Percentiles rank a stretch among this genome's conserved stretches.
These are phyloP conservation scores for Alloteropsis angusta DNA, from an alignment of 202 grass and related monocot genomes.

Conservation along the genomic window DNA sequence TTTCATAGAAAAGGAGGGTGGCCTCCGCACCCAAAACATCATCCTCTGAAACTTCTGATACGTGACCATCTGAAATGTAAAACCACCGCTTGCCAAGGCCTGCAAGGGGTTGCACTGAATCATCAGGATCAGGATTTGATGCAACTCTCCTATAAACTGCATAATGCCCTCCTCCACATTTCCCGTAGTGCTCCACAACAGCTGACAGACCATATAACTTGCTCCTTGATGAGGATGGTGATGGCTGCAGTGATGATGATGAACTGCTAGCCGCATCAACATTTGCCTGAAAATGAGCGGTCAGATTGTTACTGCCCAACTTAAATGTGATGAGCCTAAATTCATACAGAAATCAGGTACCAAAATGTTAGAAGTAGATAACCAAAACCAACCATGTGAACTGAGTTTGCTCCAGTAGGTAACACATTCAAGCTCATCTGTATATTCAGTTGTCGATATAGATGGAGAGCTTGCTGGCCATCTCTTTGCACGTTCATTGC, in stretches of 20 bases:
- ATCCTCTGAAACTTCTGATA: constrained; percentile 55
- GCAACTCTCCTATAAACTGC: constrained; percentile 59
- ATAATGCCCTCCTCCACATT: constrained; percentile 79
- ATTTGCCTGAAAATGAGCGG: constrained; percentile 14
- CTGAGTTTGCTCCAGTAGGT: constrained; percentile 16
- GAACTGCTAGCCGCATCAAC: constrained; percentile 1
- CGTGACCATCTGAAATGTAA: constrained; percentile 68
- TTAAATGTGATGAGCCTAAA: not conserved
- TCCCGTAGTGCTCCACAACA: constrained; percentile 79
- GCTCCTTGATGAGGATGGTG: constrained; percentile 8
- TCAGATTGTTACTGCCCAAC: not conserved
- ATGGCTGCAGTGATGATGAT: not conserved
- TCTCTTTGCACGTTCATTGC: constrained; percentile 19
- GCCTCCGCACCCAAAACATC: constrained; percentile 65
- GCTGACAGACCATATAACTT: constrained; percentile 55
- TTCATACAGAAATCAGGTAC: not conserved
- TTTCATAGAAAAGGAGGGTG: constrained; percentile 87
- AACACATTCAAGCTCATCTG: constrained; percentile 40
- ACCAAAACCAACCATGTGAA: constrained; percentile 11
- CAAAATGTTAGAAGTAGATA: not conserved
- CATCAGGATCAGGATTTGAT: constrained; percentile 17
- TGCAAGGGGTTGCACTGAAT: constrained; percentile 20
- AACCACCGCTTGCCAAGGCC: constrained; percentile 39
- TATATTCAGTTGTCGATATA: constrained; percentile 32
- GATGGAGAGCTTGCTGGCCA: constrained; percentile 22